Conservation (phyloP, 768 basidiomycete genomes). For the Tephrocybe sp. region DNA sequence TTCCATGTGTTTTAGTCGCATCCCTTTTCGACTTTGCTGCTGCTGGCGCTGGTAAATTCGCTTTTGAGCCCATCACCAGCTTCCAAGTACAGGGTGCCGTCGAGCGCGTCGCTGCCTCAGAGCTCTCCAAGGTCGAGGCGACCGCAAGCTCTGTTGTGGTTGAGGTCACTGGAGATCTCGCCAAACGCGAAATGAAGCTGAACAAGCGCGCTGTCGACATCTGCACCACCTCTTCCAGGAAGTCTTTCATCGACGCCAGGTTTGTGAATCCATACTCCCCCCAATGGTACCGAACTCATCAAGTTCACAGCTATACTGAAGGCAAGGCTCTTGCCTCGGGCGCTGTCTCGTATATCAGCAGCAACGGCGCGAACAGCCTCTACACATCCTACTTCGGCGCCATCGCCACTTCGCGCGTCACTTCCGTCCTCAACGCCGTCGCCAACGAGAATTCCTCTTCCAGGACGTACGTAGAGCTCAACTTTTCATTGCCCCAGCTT, state of each 20-base stretch:
- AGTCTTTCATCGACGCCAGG: constrained; percentile 40
- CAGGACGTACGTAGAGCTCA: constrained; percentile 32
- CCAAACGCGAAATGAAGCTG: constrained; percentile 29
- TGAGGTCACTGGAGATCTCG: constrained; percentile 33
- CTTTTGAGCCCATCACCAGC: constrained; percentile 36
- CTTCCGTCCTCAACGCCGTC: constrained; percentile 34
- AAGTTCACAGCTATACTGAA: constrained; percentile 33
- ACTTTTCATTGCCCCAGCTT: too few relatives aligned
- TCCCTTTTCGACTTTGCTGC: constrained; percentile 41
- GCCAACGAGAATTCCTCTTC: constrained; percentile 37
- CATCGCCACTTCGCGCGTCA: constrained; percentile 33
- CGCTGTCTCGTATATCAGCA: constrained; percentile 33
- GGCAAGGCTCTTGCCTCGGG: constrained; percentile 36
- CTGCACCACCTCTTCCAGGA: constrained; percentile 32
- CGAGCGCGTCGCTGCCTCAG: constrained; percentile 13
- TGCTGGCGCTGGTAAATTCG: constrained; percentile 37
- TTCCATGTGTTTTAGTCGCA: constrained; percentile 36
- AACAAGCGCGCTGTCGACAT: constrained; percentile 37
- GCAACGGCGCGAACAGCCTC: constrained; percentile 35
- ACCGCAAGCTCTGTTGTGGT: constrained; percentile 27
- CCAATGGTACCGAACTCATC: not conserved
- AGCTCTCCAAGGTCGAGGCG: constrained; percentile 26
- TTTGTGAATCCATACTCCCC: constrained; percentile 7
- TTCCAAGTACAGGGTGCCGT: constrained; percentile 31
- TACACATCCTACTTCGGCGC: constrained; percentile 40